Evolutionary conservation across 768 basidiomycete genomes (phyloP).

Genomic region (Boletus fagicola): DNA sequence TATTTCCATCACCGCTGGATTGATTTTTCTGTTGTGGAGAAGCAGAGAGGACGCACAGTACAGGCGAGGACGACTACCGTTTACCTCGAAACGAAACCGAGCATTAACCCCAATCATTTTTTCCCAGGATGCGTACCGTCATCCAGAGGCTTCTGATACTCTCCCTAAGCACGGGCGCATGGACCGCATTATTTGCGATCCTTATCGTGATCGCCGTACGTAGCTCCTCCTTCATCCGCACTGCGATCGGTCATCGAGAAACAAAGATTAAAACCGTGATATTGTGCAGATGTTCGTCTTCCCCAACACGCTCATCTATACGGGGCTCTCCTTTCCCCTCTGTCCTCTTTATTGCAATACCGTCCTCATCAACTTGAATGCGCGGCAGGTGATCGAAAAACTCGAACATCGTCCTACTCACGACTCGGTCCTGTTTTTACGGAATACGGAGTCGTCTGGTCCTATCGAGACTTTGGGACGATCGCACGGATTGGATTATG

Average conservation of each 20-base stretch:
- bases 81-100: background rate
- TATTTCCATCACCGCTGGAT: conserved; percentile 13
- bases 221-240: background rate
- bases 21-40: conserved; percentile 13
- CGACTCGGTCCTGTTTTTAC: conserved; percentile 6
- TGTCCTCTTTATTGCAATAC: conserved; percentile 34
- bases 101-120: background rate
- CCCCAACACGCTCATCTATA: conserved; percentile 18
- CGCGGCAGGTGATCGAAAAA: conserved; percentile 20
- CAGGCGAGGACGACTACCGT: background rate
- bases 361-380: conserved; percentile 33
- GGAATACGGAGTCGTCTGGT: background rate
- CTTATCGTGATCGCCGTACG: conserved; percentile 14
- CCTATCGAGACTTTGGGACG: background rate
- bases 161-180: conserved; percentile 15
- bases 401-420: conserved; percentile 6
- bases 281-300: conserved; percentile 10
- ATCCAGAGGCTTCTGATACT: conserved; percentile 15
- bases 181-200: conserved; percentile 18
- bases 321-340: conserved; percentile 27
- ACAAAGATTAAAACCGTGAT: background rate
- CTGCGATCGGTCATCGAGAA: background rate
- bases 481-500: background rate
- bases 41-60: conserved; percentile 17
- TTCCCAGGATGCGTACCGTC: conserved; percentile 18